These are phyloP conservation scores for Nakazawaea anatomiae DNA, from an alignment of 805 yeast genomes.

Conservation along the genomic window DNA sequence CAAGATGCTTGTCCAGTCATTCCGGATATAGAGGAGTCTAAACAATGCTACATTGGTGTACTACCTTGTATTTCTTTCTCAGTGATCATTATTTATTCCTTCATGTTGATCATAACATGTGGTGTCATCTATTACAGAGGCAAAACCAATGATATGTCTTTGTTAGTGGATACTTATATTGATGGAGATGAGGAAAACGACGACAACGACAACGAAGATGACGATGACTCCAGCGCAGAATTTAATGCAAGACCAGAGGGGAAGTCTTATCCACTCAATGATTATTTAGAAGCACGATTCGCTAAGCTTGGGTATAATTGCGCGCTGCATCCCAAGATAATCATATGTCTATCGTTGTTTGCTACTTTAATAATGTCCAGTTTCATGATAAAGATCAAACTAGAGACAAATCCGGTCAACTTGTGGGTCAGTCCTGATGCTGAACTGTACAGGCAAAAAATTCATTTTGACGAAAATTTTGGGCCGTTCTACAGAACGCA, in stretches of 20 bases:
- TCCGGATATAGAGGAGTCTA: constrained; percentile 33
- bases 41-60: constrained; percentile 48
- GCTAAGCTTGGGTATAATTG: constrained; percentile 51
- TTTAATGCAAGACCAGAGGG: not conserved
- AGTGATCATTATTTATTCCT: constrained; percentile 45
- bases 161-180: constrained; percentile 1
- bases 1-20: constrained; percentile 70
- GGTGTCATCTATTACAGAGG: not conserved
- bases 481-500: constrained; percentile 91
- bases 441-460: constrained; percentile 60
- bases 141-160: not conserved
- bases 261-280: constrained; percentile 42
- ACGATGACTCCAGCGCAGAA: constrained; percentile 12
- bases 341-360: constrained; percentile 36
- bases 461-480: constrained; percentile 69
- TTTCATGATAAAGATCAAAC: constrained; percentile 43
- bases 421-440: constrained; percentile 87
- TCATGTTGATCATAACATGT: not conserved
- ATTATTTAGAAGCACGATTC: constrained; percentile 41
- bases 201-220: constrained; percentile 26
- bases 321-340: constrained; percentile 51
- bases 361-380: constrained; percentile 41
- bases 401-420: constrained; percentile 77
- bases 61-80: constrained; percentile 72
- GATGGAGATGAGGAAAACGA: constrained; percentile 15